A percentile compares a stretch with the other conserved stretches of the same genome.
Conservation (phyloP, 257 asterid genomes). For the Hygrophila difformis region DNA sequence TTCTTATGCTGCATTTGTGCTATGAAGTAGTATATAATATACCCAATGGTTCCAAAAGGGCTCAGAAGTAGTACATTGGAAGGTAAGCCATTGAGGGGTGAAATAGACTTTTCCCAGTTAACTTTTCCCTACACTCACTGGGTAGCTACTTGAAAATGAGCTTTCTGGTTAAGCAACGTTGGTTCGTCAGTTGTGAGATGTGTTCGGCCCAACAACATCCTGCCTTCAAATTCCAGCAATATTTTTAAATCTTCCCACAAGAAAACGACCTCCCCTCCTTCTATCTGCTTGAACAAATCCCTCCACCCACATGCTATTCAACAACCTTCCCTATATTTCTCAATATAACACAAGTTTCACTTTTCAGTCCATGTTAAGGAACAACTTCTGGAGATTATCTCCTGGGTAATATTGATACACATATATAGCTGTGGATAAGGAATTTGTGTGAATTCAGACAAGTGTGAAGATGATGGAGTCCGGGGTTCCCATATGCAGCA, state of each 20-base stretch:
- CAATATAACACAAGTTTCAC: slow-evolving; percentile 16
- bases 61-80: no score
- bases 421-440: slow-evolving; percentile 14
- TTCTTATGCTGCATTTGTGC: no score
- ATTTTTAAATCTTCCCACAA: slow-evolving; percentile 25
- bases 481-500: slow-evolving; percentile 62
- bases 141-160: not conserved
- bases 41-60: no score
- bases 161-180: slow-evolving; percentile 11
- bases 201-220: slow-evolving; percentile 48
- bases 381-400: slow-evolving; percentile 4
- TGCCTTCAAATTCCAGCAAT: slow-evolving; percentile 84
- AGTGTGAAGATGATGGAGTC: slow-evolving; percentile 72
- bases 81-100: no score
- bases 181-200: slow-evolving; percentile 46
- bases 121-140: no score
- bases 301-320: slow-evolving; percentile 33
- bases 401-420: slow-evolving; percentile 4
- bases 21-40: no score
- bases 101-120: no score
- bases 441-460: not conserved
- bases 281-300: slow-evolving; percentile 28
- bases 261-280: slow-evolving; percentile 43
- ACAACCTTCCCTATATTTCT: slow-evolving; percentile 24
- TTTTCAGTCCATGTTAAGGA: slow-evolving; percentile 18